These are phyloP conservation scores for Coriaria nepalensis DNA, from an alignment of 306 rosid species.

Conservation along the genomic window DNA sequence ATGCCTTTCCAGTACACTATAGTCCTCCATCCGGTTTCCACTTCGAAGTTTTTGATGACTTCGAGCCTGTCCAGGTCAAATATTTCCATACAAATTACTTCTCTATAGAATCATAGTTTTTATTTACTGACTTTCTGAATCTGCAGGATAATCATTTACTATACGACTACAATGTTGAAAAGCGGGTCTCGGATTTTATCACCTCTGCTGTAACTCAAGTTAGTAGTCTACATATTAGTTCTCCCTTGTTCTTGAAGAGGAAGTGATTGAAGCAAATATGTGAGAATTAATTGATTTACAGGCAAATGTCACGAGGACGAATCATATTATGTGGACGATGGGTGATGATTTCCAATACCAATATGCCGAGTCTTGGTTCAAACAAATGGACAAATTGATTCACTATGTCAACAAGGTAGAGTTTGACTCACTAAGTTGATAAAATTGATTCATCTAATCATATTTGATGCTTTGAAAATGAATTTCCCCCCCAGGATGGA, in stretches of 20 bases:
- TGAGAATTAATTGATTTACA: constrained; percentile 18
- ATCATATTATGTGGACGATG: constrained; percentile 96
- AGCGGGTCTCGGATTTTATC: constrained; percentile 56
- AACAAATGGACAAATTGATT: constrained; percentile 81
- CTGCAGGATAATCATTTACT: constrained; percentile 70
- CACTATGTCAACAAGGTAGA: constrained; percentile 73
- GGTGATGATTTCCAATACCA: constrained; percentile 90
- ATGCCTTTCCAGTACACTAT: constrained; percentile 65
- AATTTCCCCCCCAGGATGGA: constrained; percentile 46
- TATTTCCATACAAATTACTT: constrained; percentile 5
- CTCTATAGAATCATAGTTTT: constrained; percentile 3
- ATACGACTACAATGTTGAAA: constrained; percentile 48
- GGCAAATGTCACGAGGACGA: constrained; percentile 78
- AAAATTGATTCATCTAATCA: neutral
- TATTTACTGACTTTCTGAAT: constrained; percentile 10
- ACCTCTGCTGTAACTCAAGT: constrained; percentile 44
- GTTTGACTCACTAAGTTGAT: constrained; percentile 3
- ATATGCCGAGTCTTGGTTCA: constrained; percentile 89
- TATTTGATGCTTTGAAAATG: constrained; percentile 1
- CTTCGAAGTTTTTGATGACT: constrained; percentile 43
- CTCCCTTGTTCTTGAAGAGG: neutral
- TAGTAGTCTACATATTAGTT: too few relatives aligned
- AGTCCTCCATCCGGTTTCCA: constrained; percentile 55
- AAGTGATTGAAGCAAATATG: neutral
- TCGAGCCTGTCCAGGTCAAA: constrained; percentile 52